Conservation (phyloP, 495 filamentous ascomycete species). For the Oleoguttula mirabilis region DNA sequence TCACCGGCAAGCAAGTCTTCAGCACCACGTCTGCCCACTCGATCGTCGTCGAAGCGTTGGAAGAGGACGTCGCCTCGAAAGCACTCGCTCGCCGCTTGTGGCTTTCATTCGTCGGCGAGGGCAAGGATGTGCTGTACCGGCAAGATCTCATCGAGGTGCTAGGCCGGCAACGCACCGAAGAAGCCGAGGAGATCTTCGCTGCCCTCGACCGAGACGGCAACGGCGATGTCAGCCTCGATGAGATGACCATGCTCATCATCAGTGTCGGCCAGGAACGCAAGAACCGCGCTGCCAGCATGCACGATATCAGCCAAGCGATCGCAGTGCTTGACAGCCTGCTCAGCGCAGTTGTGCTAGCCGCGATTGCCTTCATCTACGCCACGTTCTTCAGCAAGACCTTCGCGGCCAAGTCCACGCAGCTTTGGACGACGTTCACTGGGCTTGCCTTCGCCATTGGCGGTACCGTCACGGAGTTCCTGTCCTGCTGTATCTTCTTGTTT, state of each 20-base stretch:
- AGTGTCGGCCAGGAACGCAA: slow-evolving; percentile 18
- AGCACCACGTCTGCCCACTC: slow-evolving; percentile 14
- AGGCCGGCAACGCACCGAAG: slow-evolving; percentile 5
- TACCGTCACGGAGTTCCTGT: slow-evolving; percentile 20
- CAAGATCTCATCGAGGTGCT: slow-evolving; percentile 16
- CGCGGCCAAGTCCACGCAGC: slow-evolving; percentile 10
- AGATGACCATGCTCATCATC: slow-evolving; percentile 17
- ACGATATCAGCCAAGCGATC: slow-evolving; percentile 18
- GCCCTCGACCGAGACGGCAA: slow-evolving; percentile 18
- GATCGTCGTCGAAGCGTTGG: slow-evolving; percentile 18
- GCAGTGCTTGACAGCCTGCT: slow-evolving; percentile 17
- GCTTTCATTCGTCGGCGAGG: slow-evolving; percentile 19
- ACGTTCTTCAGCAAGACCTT: slow-evolving; percentile 20
- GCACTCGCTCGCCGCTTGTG: slow-evolving; percentile 19
- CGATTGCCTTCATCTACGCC: slow-evolving; percentile 19
- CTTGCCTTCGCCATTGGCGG: slow-evolving; percentile 20
- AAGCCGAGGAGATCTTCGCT: slow-evolving; percentile 17
- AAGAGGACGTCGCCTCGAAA: slow-evolving; percentile 15
- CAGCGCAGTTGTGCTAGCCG: slow-evolving; percentile 10
- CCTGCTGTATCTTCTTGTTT: slow-evolving; percentile 19
- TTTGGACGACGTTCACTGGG: slow-evolving; percentile 17
- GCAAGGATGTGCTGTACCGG: slow-evolving; percentile 16
- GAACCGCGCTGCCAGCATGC: slow-evolving; percentile 16
- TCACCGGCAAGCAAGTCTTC: slow-evolving; percentile 15
- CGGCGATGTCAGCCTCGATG: slow-evolving; percentile 19